These are phyloP conservation scores for Jacaranda copaia DNA, from an alignment of 257 asterid species.

Conservation along the genomic window DNA sequence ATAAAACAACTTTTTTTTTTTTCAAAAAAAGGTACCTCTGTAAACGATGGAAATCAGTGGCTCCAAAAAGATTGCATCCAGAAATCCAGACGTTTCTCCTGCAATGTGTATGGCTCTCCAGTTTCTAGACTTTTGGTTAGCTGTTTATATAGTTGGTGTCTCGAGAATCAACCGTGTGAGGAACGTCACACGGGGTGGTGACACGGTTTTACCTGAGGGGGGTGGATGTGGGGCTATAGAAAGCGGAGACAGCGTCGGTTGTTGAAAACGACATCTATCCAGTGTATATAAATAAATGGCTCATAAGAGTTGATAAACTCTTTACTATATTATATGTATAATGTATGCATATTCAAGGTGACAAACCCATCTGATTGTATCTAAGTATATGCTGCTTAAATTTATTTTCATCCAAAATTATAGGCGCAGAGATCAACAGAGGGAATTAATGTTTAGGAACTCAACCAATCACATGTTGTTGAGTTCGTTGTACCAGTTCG, in stretches of 20 bases:
- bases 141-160: conserved; percentile 18
- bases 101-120: neutral
- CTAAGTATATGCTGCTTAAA: too few relatives aligned
- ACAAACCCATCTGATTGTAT: too few relatives aligned
- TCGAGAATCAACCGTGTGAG: conserved; percentile 34
- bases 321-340: too few relatives aligned
- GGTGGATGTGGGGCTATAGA: neutral
- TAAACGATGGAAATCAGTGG: conserved; percentile 15
- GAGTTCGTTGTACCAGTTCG: too few relatives aligned
- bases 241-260: conserved; percentile 4
- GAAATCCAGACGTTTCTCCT: neutral
- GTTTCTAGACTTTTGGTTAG: neutral
- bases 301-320: too few relatives aligned
- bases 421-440: too few relatives aligned
- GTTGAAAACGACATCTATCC: too few relatives aligned
- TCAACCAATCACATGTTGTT: too few relatives aligned
- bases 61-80: neutral
- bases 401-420: too few relatives aligned
- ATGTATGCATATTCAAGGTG: too few relatives aligned
- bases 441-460: too few relatives aligned
- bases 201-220: conserved; percentile 26
- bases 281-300: too few relatives aligned
- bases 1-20: neutral
- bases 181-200: conserved; percentile 26
- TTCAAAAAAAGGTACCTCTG: conserved; percentile 28